Percentiles rank a stretch among this genome's conserved stretches.
phyloP scores from a whole-genome alignment of 495 filamentous ascomycete species.

The Cercophora samala region DNA sequence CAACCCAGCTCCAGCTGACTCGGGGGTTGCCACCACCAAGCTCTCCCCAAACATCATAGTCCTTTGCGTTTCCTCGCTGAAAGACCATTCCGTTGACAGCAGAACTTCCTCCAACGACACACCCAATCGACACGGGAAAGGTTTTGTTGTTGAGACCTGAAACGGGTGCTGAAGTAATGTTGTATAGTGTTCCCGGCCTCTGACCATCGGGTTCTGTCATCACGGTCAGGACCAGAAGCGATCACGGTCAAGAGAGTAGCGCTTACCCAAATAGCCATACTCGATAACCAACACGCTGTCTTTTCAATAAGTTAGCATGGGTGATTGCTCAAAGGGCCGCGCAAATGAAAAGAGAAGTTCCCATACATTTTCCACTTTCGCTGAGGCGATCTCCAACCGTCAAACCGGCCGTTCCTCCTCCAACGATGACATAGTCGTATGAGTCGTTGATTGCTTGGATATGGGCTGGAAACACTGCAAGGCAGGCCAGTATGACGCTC shows the following conservation, averaged over 20 bases:
- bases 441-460: neutral
- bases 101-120: conserved; percentile 40
- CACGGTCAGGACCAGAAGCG: neutral
- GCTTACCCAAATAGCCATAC: conserved; percentile 36
- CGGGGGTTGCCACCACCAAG: conserved; percentile 50
- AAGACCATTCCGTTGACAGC: conserved; percentile 42
- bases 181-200: conserved; percentile 19
- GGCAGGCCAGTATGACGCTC: neutral
- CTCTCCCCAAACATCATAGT: conserved; percentile 59
- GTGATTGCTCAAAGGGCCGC: neutral
- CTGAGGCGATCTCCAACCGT: conserved; percentile 42
- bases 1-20: conserved; percentile 57
- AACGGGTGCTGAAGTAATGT: conserved; percentile 28
- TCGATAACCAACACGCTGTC: conserved; percentile 44
- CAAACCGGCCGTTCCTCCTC: conserved; percentile 54
- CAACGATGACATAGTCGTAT: conserved; percentile 52
- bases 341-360: neutral
- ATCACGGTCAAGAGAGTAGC: neutral
- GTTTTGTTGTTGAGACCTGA: conserved; percentile 19
- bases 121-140: conserved; percentile 16
- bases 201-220: conserved; percentile 19
- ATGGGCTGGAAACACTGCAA: neutral
- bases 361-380: conserved; percentile 24
- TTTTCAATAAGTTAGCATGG: conserved; percentile 8
- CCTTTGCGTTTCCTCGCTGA: conserved; percentile 50